A percentile compares a stretch with the other conserved stretches of the same genome.
Evolutionary conservation across 192 early-diverging fungal genomes (phyloP).

Genomic region (Oehlia diaphana): DNA sequence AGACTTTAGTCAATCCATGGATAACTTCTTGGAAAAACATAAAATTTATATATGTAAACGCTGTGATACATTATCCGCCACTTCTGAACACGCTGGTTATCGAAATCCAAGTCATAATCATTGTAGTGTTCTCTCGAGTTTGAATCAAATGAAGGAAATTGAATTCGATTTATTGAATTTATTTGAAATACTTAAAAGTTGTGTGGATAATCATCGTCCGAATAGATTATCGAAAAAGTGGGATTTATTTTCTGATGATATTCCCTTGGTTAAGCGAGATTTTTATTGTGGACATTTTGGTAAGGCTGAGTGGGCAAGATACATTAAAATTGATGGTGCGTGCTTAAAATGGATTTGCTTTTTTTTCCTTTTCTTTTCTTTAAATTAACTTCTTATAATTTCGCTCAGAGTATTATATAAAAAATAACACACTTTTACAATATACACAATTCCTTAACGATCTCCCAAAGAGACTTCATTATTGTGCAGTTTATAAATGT

Average conservation of each 20-base stretch:
- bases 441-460: background rate
- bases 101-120: background rate
- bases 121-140: background rate
- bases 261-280: background rate
- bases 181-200: slow-evolving; percentile 11
- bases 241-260: slow-evolving; percentile 2
- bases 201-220: background rate
- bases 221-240: background rate
- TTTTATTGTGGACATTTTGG: background rate
- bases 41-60: slow-evolving; percentile 8
- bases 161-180: slow-evolving; percentile 14
- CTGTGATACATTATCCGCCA: background rate
- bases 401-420: slow-evolving; percentile 1
- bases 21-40: slow-evolving; percentile 13
- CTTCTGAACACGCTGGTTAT: slow-evolving; percentile 12
- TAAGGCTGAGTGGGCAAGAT: background rate
- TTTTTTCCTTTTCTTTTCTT: too few relatives aligned
- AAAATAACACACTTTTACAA: background rate
- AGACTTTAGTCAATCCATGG: background rate
- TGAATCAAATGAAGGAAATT: slow-evolving; percentile 1
- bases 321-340: slow-evolving; percentile 17
- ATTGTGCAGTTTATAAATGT: slow-evolving; percentile 8
- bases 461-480: slow-evolving; percentile 4
- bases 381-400: background rate
- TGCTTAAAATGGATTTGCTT: background rate